Evolutionary conservation across 495 filamentous ascomycete species (phyloP).

Genomic region (Pseudomonodictys pantanalensis): DNA sequence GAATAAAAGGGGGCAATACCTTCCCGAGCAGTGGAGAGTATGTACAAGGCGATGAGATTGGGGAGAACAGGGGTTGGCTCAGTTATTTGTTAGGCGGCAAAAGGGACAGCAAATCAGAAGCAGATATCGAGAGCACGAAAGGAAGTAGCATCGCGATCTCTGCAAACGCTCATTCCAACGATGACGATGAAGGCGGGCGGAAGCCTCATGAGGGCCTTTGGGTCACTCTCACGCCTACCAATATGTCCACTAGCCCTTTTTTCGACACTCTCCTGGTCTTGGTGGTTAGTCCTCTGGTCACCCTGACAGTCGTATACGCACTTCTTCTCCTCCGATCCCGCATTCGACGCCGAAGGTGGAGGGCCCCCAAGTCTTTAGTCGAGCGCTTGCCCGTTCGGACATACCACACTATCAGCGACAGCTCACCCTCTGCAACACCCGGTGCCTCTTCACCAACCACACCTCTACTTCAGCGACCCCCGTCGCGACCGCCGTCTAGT

Average conservation of each 20-base stretch:
- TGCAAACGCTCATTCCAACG: neutral
- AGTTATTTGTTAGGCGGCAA: slow-evolving; percentile 4
- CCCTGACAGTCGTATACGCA: slow-evolving; percentile 87
- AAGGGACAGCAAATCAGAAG: slow-evolving; percentile 9
- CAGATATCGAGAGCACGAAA: neutral
- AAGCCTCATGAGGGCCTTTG: slow-evolving; percentile 78
- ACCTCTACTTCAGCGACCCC: slow-evolving; percentile 57
- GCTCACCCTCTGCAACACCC: slow-evolving; percentile 54
- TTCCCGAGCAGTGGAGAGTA: slow-evolving; percentile 80
- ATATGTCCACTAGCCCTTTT: slow-evolving; percentile 87
- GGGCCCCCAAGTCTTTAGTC: slow-evolving; percentile 93
- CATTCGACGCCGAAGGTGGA: slow-evolving; percentile 86
- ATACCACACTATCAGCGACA: slow-evolving; percentile 77
- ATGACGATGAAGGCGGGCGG: slow-evolving; percentile 23
- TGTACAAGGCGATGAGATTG: slow-evolving; percentile 33
- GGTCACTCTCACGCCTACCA: slow-evolving; percentile 91
- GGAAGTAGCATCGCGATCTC: neutral
- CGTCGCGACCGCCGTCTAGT: slow-evolving; percentile 16
- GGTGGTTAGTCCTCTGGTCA: slow-evolving; percentile 88
- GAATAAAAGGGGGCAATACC: slow-evolving; percentile 62
- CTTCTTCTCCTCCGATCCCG: slow-evolving; percentile 83
- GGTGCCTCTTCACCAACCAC: slow-evolving; percentile 67
- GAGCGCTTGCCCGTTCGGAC: slow-evolving; percentile 92
- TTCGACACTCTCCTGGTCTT: slow-evolving; percentile 93
- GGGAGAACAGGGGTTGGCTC: slow-evolving; percentile 25